Evolutionary conservation across 306 rosid genomes (phyloP).

Genomic region (Trichosanthes truncata): DNA sequence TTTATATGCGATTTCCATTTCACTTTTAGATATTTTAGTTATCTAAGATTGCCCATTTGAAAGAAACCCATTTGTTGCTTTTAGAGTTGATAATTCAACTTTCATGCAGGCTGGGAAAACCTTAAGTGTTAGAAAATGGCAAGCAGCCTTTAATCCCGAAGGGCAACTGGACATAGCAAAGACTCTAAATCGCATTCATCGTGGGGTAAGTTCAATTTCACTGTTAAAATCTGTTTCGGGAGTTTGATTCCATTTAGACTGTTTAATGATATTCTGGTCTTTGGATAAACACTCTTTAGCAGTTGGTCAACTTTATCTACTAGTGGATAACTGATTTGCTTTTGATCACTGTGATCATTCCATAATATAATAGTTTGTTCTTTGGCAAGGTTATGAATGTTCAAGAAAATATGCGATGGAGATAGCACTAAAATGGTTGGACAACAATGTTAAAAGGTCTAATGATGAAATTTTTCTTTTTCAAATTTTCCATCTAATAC

Average conservation of each 20-base stretch:
- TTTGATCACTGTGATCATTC: not conserved
- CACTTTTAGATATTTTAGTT: not conserved
- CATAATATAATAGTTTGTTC: not conserved
- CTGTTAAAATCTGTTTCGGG: constrained; percentile 8
- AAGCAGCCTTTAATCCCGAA: constrained; percentile 70
- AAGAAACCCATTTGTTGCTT: not conserved
- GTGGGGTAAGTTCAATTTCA: constrained; percentile 58
- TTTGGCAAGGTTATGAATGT: not conserved
- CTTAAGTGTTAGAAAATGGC: constrained; percentile 86
- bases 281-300: not conserved
- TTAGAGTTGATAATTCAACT: not conserved
- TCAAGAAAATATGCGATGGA: not conserved
- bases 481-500: constrained; percentile 12
- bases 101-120: constrained; percentile 84
- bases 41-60: not conserved
- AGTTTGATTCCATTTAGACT: not conserved
- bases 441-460: not conserved
- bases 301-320: not conserved
- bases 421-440: not conserved
- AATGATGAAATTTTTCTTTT: not conserved
- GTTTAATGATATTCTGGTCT: not conserved
- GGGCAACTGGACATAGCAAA: constrained; percentile 79
- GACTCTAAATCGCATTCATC: constrained; percentile 72
- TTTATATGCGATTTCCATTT: not conserved
- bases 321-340: not conserved